Evolutionary conservation across 1,284 basidiomycete genomes (phyloP), one percentile per base, ranked within the genome.

Genomic region (Apiotrichum sp.): DNA sequence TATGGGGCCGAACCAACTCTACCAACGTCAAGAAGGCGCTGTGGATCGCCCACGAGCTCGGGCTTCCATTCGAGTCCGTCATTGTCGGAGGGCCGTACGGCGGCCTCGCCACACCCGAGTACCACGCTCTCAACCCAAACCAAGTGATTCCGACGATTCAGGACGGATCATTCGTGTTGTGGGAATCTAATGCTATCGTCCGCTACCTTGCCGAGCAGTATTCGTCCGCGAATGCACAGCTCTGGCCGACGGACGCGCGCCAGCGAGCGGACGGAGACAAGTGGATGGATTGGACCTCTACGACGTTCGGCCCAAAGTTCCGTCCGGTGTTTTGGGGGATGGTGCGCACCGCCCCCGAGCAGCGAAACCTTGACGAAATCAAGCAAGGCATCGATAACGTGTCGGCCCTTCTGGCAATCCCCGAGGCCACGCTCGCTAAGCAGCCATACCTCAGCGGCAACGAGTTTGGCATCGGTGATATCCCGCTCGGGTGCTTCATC

Each of bases 171-270:
- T n/a, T 54, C 5, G 48, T 54, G 4, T 31, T 59, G 22, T 54
- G 45, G 44, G 58, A 59, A 45, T 56, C 55, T 16, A 59, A 59
- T 52, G 46, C 58, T 35, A 59, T 59, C 33, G 55, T 59, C 44
- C 58, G 58, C 13, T 59, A 59, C 45, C 45, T 59, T 6, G 50
- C 49, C 16, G 48, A 51, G 4, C 40, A 53, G 48, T 53, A 59
- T 44, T 40, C 43, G 2, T 6, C 3, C n/a, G 2, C 16, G 35
- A n/a, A 34, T 22, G 8, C 32, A 7, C 16, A 22, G 45, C 47
- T 47, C 9, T 47, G 47, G 47, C n/a, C 10, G n/a, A 8, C 34
- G 11, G 14, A 48, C 34, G 16, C 44, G 41, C 4, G 36, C 8
- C 14, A n/a, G 7, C 48, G 55, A 0, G 54, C 52, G 7, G 8